These are phyloP conservation scores for Aristolochia californica DNA, from an alignment of 164 flowering plant genomes.

Conservation along the genomic window DNA sequence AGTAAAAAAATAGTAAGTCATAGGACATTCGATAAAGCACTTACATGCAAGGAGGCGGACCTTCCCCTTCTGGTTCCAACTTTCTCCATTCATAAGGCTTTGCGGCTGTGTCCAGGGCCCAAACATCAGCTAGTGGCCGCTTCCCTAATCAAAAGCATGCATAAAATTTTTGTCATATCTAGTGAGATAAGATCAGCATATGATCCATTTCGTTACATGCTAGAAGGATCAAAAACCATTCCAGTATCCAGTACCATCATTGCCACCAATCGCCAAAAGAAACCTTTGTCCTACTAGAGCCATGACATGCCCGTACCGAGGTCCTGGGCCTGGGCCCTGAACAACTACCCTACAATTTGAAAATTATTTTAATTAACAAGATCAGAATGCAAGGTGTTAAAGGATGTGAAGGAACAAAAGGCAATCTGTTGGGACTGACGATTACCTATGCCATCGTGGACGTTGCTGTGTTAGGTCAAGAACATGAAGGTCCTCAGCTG, in stretches of 20 bases:
- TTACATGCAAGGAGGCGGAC: conserved; percentile 99
- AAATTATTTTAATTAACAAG: conserved; percentile 1
- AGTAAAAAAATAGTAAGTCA: too few relatives aligned
- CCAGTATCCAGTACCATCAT: conserved; percentile 52
- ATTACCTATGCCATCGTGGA: conserved; percentile 97
- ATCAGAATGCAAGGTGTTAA: too few relatives aligned
- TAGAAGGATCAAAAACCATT: not conserved
- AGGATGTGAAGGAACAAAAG: not conserved
- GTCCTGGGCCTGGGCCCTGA: conserved; percentile 99
- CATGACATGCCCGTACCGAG: conserved; percentile 99
- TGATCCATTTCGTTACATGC: not conserved
- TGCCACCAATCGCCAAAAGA: conserved; percentile 98
- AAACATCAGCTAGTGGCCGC: conserved; percentile 96
- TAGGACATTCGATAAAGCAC: conserved; percentile 1
- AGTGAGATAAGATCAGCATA: not conserved
- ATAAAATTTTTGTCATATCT: conserved; percentile 1
- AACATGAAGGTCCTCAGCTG: conserved; percentile 99
- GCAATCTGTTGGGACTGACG: not conserved
- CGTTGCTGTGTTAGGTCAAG: conserved; percentile 95
- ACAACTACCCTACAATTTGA: conserved; percentile 68
- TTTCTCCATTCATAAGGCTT: conserved; percentile 99
- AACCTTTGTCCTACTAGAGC: conserved; percentile 98
- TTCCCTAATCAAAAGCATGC: conserved; percentile 43
- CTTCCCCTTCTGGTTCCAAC: conserved; percentile 99
- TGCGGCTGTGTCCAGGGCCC: conserved; percentile 99